A percentile compares a stretch with the other conserved stretches of the same genome.
Evolutionary conservation across 768 basidiomycete species (phyloP).

Genomic region (Podaxis sp.): DNA sequence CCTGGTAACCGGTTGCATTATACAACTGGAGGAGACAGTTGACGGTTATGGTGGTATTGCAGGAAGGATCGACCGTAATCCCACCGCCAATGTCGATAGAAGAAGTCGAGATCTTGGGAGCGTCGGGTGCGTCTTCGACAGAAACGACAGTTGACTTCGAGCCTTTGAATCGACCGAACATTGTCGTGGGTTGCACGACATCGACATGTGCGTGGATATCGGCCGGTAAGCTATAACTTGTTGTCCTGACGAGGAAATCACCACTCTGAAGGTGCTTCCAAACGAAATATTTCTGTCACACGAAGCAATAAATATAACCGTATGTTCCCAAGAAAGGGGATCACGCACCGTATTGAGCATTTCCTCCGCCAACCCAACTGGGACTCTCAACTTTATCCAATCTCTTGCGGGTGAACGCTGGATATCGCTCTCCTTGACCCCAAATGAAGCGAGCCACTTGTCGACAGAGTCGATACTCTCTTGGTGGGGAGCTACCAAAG

Average conservation of each 20-base stretch:
- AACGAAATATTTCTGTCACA: slow-evolving; percentile 49
- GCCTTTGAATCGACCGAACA: slow-evolving; percentile 53
- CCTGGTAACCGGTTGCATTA: slow-evolving; percentile 45
- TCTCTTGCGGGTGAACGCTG: slow-evolving; percentile 58
- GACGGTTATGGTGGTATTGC: slow-evolving; percentile 48
- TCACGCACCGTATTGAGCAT: slow-evolving; percentile 57
- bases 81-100: slow-evolving; percentile 26
- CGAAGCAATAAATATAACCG: not conserved
- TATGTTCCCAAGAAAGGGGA: not conserved
- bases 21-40: slow-evolving; percentile 54
- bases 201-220: slow-evolving; percentile 59
- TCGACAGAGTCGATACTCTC: slow-evolving; percentile 53
- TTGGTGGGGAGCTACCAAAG: slow-evolving; percentile 55
- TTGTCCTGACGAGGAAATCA: slow-evolving; percentile 57
- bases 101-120: slow-evolving; percentile 22
- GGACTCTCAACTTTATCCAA: slow-evolving; percentile 63
- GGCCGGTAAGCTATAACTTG: slow-evolving; percentile 60
- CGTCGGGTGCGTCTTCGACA: slow-evolving; percentile 16
- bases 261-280: slow-evolving; percentile 48
- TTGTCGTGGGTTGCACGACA: slow-evolving; percentile 67
- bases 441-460: slow-evolving; percentile 59
- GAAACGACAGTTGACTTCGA: slow-evolving; percentile 42
- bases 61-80: slow-evolving; percentile 44
- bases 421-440: slow-evolving; percentile 44
- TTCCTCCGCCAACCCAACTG: slow-evolving; percentile 55